Conservation (phyloP, 768 basidiomycete species). For the Macrocybe gigantea region DNA sequence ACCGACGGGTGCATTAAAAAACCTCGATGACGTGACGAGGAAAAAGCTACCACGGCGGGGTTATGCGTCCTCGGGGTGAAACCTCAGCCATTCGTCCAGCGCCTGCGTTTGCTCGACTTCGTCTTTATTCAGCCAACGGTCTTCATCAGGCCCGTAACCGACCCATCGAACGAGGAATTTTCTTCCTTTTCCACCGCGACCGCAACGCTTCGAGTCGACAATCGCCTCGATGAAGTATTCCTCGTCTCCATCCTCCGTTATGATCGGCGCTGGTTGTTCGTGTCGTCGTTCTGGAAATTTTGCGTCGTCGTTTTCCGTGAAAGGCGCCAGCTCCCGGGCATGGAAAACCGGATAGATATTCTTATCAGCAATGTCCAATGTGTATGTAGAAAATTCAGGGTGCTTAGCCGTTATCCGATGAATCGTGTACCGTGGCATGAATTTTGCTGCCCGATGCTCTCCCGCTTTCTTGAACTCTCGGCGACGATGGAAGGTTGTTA, state of each 20-base stretch:
- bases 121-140: background rate
- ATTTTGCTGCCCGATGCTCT: slow-evolving; percentile 23
- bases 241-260: background rate
- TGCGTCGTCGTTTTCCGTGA: background rate
- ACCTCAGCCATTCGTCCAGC: slow-evolving; percentile 11
- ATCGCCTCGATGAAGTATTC: background rate
- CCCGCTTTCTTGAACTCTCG: slow-evolving; percentile 17
- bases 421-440: slow-evolving; percentile 25
- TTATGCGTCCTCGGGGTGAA: background rate
- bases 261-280: background rate
- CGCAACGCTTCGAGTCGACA: background rate
- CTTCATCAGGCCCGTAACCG: slow-evolving; percentile 10
- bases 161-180: slow-evolving; percentile 17
- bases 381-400: slow-evolving; percentile 15
- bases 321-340: background rate
- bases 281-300: background rate
- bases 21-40: background rate
- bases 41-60: background rate
- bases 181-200: slow-evolving; percentile 7
- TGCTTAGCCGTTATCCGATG: slow-evolving; percentile 14
- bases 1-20: background rate
- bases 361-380: slow-evolving; percentile 6
- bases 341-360: background rate
- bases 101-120: slow-evolving; percentile 15
- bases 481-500: slow-evolving; percentile 17